These are phyloP conservation scores for Agarophyton chilense DNA, from an alignment of 23 red algal species.

Conservation along the genomic window DNA sequence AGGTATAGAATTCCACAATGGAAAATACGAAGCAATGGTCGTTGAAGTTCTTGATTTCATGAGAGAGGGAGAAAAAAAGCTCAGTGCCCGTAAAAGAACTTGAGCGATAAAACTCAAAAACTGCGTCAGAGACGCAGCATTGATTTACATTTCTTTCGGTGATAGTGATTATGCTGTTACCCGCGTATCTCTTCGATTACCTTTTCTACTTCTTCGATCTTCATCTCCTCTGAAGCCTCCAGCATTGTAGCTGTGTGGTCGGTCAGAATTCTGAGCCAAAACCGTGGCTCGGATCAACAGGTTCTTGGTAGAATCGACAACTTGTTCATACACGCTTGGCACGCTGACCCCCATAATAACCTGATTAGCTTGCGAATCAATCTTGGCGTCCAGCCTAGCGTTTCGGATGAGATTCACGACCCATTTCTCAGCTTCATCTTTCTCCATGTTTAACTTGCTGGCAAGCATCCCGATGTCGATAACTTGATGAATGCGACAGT, in stretches of 20 bases:
- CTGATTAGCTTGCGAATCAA: constrained; percentile 88
- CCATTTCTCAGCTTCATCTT: constrained; percentile 92
- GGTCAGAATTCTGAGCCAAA: constrained; percentile 74
- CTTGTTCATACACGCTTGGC: constrained; percentile 91
- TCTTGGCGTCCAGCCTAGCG: constrained; percentile 92
- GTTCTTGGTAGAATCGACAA: constrained; percentile 88
- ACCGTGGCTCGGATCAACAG: constrained; percentile 72
- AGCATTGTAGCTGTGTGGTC: constrained; percentile 55
- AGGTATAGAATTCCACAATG: no score
- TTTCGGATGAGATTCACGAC: constrained; percentile 91
- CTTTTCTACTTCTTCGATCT: constrained; percentile 42
- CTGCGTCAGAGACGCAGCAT: not conserved
- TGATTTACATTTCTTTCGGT: not conserved
- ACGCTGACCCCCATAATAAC: constrained; percentile 85
- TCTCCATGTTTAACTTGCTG: constrained; percentile 91
- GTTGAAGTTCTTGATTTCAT: no score
- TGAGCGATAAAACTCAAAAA: not conserved
- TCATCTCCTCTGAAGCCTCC: constrained; percentile 46
- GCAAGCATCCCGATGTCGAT: constrained; percentile 95
- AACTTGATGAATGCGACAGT: constrained; percentile 91
- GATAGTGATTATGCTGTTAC: not conserved
- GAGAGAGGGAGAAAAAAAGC: no score
- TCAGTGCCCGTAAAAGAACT: no score
- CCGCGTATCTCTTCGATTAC: constrained; percentile 29
- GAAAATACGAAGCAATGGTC: no score